Evolutionary conservation across 768 basidiomycete species (phyloP), one percentile per base, ranked within the genome.

Genomic region (Lactarius trivialis): DNA sequence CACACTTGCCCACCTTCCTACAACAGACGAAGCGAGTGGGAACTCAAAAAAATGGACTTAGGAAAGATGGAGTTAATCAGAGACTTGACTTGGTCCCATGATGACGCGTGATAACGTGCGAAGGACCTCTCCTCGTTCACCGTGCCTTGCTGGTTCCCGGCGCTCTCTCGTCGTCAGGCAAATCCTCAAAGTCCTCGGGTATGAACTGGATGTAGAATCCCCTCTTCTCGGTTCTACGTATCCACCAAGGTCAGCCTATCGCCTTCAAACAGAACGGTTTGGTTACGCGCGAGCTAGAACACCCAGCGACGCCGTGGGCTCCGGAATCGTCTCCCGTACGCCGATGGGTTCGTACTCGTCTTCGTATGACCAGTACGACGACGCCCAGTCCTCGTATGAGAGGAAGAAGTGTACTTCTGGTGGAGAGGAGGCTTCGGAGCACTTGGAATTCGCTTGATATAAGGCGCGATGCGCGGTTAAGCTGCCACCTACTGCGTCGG

Each of bases 371-470:
- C 53, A 60, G 53, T 64, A 55, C 33, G 62, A 60, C 11, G 50
- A 52, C 26, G 28, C 49, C 49, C 45, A 37, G 33, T 64, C 62
- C n/a, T 48, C 53, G 32, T 64, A 60, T 26, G 62, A 64, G 12
- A 64, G 58, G 52, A 64, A 64, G 32, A 64, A 39, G 34, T 60
- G 58, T 14, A 64, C 45, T 41, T 60, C 63, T 8, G 63, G 54
- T 34, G 53, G 63, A 15, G 50, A 26, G 19, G 51, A 8, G 17
- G 51, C 34, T 9, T 21, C 36, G 21, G 34, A 26, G 15, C 30
- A 37, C 15, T 55, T 21, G 21, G 32, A 54, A 37, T 30, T 48
- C 49, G 60, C 11, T 24, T 26, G 24, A 24, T 24, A 7, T 24
- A 24, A 48, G 5, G 43, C 43, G 21, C 21, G 43, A 45, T 4